A percentile compares a stretch with the other conserved stretches of the same genome.
phyloP scores from a whole-genome alignment of 768 basidiomycete species.

The Lyophyllum decastes region DNA sequence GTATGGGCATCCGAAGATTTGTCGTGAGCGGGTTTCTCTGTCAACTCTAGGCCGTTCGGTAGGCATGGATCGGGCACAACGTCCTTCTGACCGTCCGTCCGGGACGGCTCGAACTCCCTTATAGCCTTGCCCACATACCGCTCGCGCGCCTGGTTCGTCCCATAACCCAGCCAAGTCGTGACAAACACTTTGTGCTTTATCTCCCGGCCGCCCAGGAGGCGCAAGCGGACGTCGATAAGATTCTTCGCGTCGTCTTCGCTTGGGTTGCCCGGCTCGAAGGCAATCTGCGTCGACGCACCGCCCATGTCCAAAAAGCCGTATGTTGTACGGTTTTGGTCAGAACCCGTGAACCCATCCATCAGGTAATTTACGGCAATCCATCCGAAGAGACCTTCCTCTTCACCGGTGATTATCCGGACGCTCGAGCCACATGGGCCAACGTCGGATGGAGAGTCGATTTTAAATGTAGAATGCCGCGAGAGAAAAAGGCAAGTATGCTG shows the following conservation, averaged over 20 bases:
- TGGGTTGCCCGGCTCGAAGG: conserved; percentile 84
- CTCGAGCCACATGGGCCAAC: conserved; percentile 89
- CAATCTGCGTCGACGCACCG: conserved; percentile 97
- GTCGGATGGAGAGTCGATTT: conserved; percentile 63
- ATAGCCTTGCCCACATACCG: conserved; percentile 81
- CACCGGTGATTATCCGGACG: conserved; percentile 93
- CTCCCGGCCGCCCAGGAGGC: conserved; percentile 81
- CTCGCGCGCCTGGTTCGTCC: conserved; percentile 95
- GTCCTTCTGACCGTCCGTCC: conserved; percentile 28
- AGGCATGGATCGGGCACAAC: conserved; percentile 87
- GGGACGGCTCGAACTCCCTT: conserved; percentile 50
- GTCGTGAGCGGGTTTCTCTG: conserved; percentile 53
- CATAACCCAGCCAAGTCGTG: conserved; percentile 98
- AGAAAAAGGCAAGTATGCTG: conserved; percentile 78
- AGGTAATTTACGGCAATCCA: conserved; percentile 99
- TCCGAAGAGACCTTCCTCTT: conserved; percentile 97
- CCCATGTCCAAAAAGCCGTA: conserved; percentile 99
- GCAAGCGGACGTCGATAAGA: conserved; percentile 78
- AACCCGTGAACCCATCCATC: conserved; percentile 87
- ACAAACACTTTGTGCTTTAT: conserved; percentile 94
- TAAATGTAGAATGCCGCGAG: conserved; percentile 73
- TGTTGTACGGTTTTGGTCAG: conserved; percentile 66
- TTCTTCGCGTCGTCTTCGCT: conserved; percentile 55
- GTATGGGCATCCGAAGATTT: conserved; percentile 41
- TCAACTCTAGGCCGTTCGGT: conserved; percentile 69